Base-by-base conservation (phyloP, 1,284 basidiomycete genomes). In the Cryptococcus depauperatus region DNA sequence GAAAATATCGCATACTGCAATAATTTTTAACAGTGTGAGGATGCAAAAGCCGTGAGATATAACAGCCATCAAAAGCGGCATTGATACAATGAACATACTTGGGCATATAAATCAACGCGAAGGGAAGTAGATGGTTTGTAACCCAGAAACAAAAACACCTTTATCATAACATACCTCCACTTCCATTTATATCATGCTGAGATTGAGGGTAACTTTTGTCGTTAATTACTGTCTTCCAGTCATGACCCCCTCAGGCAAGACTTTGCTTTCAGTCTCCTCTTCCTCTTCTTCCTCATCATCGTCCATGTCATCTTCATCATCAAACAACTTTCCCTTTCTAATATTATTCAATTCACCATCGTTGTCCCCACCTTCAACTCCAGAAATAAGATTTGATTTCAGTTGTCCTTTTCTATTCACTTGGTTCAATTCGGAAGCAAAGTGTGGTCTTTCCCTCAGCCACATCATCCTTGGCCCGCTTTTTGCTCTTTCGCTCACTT, bases 401-500 rank as follows among this genome's bases (percentile, higher is more conserved):
- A 86, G 92, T 43, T 84, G 74, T 9, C 89, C 88, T 52, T 83
- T 76, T 79, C 81, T 85, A 70, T 93, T 90, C 18, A 92, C 87
- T 57, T 77, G 73, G 56, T 93, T 85, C 55, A 96, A 71, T 61
- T 93, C 87, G 47, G 81, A 78, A 10, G 82, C 76, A 43, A 75
- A 79, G 61, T 84, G 81, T 14, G 92, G 92, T 48, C 92, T 75
- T 66, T 89, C 70, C 37, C 92, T 76, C 71, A 97, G 72, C 93
- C 93, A 98, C 57, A 84, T 83, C 93, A 99, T 97, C 50, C 95
- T 77, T 11, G 95, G 93, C 1, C 95, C 95, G 57, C 80, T 85
- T 68, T 90, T 85, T 4, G 77, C 76, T 44, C 74, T 57, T 55
- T 78, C 77, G 21, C 71, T 74, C 0, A 79, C 77, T 45, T 74